Percentiles rank a stretch among this genome's conserved stretches.
Evolutionary conservation across 108 stramenopile species (phyloP).

Genomic region (Aureococcus anophagefferens): DNA sequence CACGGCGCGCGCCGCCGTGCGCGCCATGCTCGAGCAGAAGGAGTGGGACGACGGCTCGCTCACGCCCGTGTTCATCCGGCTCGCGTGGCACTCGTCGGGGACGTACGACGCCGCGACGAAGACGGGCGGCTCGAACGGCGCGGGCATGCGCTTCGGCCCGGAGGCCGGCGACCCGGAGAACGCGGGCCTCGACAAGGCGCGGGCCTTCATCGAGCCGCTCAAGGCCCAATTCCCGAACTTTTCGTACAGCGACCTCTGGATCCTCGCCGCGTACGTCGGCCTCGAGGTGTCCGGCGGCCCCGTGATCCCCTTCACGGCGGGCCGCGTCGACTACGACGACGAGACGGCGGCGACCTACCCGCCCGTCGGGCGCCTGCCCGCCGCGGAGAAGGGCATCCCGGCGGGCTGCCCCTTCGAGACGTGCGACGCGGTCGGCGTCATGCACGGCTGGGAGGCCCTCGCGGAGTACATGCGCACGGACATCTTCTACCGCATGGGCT

Average conservation of each 20-base stretch:
- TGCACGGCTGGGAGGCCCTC: too few relatives aligned
- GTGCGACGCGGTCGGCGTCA: too few relatives aligned
- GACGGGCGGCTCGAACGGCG: slow-evolving; percentile 68
- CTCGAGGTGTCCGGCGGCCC: background rate
- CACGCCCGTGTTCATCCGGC: too few relatives aligned
- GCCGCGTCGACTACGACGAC: slow-evolving; percentile 47
- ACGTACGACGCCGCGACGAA: slow-evolving; percentile 54
- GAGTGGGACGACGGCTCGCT: too few relatives aligned
- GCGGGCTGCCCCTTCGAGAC: too few relatives aligned
- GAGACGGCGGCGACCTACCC: slow-evolving; percentile 22
- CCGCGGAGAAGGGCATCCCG: slow-evolving; percentile 57
- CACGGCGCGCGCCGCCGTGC: too few relatives aligned
- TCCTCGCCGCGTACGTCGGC: slow-evolving; percentile 26
- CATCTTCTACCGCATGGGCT: slow-evolving; percentile 75
- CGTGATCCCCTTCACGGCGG: background rate
- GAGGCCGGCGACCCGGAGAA: slow-evolving; percentile 85
- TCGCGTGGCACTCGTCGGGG: slow-evolving; percentile 94
- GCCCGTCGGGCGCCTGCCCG: slow-evolving; percentile 70
- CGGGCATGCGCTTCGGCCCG: slow-evolving; percentile 80
- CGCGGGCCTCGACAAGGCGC: slow-evolving; percentile 62
- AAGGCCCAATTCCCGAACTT: slow-evolving; percentile 47
- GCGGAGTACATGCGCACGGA: slow-evolving; percentile 53
- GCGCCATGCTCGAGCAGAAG: too few relatives aligned
- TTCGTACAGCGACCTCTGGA: slow-evolving; percentile 55
- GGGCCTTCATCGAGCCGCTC: slow-evolving; percentile 48